These are phyloP conservation scores for Leishmania braziliensis DNA, from an alignment of 208 protist genomes.

Conservation along the genomic window DNA sequence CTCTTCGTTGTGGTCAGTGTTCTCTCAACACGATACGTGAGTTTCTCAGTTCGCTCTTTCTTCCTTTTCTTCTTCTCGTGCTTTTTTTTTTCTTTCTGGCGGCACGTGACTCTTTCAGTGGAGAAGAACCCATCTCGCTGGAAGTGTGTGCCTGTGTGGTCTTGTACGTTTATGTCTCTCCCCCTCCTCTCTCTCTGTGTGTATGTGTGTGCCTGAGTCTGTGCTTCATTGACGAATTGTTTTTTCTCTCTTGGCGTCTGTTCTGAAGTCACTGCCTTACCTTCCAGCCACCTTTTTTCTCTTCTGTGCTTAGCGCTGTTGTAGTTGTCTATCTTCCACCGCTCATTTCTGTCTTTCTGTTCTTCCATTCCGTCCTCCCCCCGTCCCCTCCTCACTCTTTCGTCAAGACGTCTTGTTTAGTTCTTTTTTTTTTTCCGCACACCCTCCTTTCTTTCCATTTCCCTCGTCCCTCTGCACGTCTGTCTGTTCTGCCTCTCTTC, in stretches of 20 bases:
- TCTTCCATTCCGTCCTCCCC: background rate
- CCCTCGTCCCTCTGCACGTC: background rate
- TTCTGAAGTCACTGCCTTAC: background rate
- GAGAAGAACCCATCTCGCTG: background rate
- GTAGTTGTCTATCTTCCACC: background rate
- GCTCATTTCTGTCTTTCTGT: background rate
- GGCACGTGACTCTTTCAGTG: background rate
- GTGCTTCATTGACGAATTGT: background rate
- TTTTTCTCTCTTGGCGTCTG: background rate
- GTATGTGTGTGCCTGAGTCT: conserved; percentile 3
- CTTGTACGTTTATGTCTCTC: background rate
- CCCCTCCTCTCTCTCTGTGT: background rate
- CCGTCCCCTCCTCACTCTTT: background rate
- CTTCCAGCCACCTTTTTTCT: background rate
- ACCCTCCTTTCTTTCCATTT: background rate
- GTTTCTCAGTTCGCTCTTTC: background rate
- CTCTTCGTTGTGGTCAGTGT: background rate
- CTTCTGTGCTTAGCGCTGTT: background rate
- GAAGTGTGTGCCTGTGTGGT: background rate
- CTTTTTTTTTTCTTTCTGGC: background rate
- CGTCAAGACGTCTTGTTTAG: too few species aligned
- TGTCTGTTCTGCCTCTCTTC: background rate
- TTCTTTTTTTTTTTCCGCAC: background rate
- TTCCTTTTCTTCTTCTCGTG: background rate
- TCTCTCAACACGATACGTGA: conserved; percentile 2